A percentile compares a stretch with the other conserved stretches of the same genome.
Conservation (phyloP, 108 stramenopile genomes). For the Fragilaria crotonensis region DNA sequence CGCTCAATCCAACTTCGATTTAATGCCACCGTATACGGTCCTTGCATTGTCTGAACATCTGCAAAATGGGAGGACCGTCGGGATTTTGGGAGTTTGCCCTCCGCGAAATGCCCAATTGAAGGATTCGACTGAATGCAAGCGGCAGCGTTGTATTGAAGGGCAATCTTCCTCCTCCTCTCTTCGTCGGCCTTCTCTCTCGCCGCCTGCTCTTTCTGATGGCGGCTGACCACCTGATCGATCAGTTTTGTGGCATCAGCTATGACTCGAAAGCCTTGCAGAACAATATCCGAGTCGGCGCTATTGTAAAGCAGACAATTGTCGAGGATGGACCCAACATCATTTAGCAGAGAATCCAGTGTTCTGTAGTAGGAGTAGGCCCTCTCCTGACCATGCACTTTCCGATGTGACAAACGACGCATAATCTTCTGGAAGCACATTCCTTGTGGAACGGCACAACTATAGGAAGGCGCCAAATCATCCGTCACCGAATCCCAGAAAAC, state of each 20-base stretch:
- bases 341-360: slow-evolving; percentile 28
- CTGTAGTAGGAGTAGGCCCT: slow-evolving; percentile 28
- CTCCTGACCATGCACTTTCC: neutral
- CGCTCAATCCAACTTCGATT: slow-evolving; percentile 20
- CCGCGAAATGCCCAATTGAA: neutral
- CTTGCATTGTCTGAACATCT: neutral
- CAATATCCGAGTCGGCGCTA: slow-evolving; percentile 34
- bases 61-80: slow-evolving; percentile 1
- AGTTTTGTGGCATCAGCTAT: slow-evolving; percentile 7
- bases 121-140: neutral
- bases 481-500: slow-evolving; percentile 22
- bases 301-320: slow-evolving; percentile 59
- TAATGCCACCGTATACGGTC: slow-evolving; percentile 18
- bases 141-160: neutral
- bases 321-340: slow-evolving; percentile 27
- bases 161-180: slow-evolving; percentile 7
- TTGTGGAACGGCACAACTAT: slow-evolving; percentile 44
- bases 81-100: neutral
- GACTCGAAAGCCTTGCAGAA: slow-evolving; percentile 8
- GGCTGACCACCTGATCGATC: slow-evolving; percentile 2
- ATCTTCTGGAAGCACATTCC: slow-evolving; percentile 37
- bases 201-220: slow-evolving; percentile 10
- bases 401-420: slow-evolving; percentile 19
- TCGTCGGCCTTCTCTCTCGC: slow-evolving; percentile 7
- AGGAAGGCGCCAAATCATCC: slow-evolving; percentile 38